Conservation (phyloP, 2,329 filamentous ascomycete species). For the Lecanicillium sp. region DNA sequence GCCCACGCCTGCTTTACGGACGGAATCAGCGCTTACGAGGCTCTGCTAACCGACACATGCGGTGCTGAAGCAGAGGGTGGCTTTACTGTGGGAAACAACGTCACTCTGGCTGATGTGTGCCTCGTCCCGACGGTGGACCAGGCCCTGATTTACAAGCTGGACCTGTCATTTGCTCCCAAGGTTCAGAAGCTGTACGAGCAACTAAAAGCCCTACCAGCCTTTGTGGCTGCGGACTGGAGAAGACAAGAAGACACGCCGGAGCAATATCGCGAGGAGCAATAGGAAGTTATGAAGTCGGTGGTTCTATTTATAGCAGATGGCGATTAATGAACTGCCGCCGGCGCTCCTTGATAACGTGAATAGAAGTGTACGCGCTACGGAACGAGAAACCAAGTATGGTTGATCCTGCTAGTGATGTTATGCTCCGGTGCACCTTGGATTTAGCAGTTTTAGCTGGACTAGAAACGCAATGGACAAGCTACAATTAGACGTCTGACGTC, state of each 20-base stretch:
- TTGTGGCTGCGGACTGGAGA: slow-evolving; percentile 15
- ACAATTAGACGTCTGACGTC: too few relatives aligned
- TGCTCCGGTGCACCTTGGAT: too few relatives aligned
- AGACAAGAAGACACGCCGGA: slow-evolving; percentile 11
- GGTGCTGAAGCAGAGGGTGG: neutral
- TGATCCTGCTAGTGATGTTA: too few relatives aligned
- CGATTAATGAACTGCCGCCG: too few relatives aligned
- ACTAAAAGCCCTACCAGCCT: slow-evolving; percentile 5
- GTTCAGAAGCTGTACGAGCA: slow-evolving; percentile 5
- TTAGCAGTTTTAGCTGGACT: too few relatives aligned
- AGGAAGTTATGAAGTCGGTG: too few relatives aligned
- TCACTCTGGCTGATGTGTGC: slow-evolving; percentile 8
- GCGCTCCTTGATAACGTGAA: too few relatives aligned
- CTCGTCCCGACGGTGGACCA: slow-evolving; percentile 8
- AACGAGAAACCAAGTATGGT: too few relatives aligned
- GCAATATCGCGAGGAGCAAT: neutral
- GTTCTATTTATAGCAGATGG: too few relatives aligned
- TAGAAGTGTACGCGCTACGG: too few relatives aligned
- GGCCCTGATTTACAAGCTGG: slow-evolving; percentile 8
- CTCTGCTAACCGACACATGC: neutral
- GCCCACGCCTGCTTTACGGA: neutral
- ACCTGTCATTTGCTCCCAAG: slow-evolving; percentile 3
- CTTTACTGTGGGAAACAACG: slow-evolving; percentile 8
- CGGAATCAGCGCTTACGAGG: slow-evolving; percentile 7
- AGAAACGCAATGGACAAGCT: too few relatives aligned